Evolutionary conservation across 306 rosid genomes (phyloP).

Genomic region (Trifolium repens): DNA sequence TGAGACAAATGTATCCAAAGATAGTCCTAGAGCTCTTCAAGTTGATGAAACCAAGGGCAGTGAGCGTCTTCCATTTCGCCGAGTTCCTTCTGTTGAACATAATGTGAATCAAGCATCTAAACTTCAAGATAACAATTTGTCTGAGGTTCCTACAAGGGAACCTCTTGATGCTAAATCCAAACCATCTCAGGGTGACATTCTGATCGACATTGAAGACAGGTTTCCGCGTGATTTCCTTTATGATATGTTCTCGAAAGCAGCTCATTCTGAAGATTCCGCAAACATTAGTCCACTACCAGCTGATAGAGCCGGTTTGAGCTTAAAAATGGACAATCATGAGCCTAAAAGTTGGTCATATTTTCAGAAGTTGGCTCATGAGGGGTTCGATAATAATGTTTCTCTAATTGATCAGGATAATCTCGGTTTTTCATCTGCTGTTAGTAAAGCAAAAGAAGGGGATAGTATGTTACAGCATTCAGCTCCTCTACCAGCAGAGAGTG

Average conservation of each 20-base stretch:
- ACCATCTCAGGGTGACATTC: conserved; percentile 71
- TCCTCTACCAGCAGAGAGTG: conserved; percentile 51
- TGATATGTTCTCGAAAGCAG: conserved; percentile 89
- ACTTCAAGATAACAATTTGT: conserved; percentile 51
- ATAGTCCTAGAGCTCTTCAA: conserved; percentile 39
- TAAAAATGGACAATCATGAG: conserved; percentile 80
- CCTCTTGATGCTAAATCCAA: conserved; percentile 49
- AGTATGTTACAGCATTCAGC: conserved; percentile 49
- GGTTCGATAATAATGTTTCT: conserved; percentile 66
- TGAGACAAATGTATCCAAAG: conserved; percentile 45
- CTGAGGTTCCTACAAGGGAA: conserved; percentile 48
- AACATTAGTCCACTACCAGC: conserved; percentile 59
- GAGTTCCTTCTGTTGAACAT: conserved; percentile 54
- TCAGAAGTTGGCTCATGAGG: conserved; percentile 84
- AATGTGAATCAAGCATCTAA: conserved; percentile 49
- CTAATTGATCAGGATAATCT: conserved; percentile 80
- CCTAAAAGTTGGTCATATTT: conserved; percentile 88
- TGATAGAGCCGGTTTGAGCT: conserved; percentile 82
- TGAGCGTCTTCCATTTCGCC: conserved; percentile 46
- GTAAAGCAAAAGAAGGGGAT: conserved; percentile 55
- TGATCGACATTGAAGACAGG: conserved; percentile 82
- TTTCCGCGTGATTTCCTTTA: conserved; percentile 86
- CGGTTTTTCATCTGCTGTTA: conserved; percentile 52
- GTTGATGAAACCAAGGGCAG: conserved; percentile 51
- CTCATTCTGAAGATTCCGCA: conserved; percentile 65